Conservation (phyloP, 345 rosid species). For the Brassica nigra region DNA sequence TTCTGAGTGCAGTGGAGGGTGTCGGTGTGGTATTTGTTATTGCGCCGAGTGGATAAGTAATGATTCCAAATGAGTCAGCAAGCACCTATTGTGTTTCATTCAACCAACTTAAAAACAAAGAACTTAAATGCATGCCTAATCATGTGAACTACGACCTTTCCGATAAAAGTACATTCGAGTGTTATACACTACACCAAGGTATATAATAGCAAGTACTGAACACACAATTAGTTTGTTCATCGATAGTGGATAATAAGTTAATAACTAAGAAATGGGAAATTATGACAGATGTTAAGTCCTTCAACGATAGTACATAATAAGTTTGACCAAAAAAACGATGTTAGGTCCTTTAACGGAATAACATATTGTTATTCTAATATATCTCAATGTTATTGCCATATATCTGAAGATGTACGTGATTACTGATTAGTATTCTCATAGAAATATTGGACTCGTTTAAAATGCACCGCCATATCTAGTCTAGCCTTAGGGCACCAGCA, state of each 20-base stretch:
- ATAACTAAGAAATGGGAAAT: not conserved
- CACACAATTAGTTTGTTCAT: not conserved
- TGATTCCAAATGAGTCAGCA: slow-evolving; percentile 13
- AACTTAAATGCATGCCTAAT: slow-evolving; percentile 11
- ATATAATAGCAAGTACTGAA: not conserved
- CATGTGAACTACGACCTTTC: slow-evolving; percentile 2
- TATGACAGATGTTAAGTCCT: not conserved
- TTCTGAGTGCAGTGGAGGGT: not conserved
- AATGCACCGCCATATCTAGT: not conserved
- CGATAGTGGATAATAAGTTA: not conserved
- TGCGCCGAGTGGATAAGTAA: not conserved
- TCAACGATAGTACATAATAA: not conserved
- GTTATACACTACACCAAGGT: not conserved
- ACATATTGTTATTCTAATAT: not conserved
- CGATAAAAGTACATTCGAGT: not conserved
- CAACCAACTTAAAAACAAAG: slow-evolving; percentile 14
- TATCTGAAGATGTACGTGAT: not conserved
- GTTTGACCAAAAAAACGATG: not conserved
- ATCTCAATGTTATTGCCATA: not conserved
- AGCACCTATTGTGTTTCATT: slow-evolving; percentile 18
- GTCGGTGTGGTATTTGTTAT: not conserved
- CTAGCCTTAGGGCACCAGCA: not conserved
- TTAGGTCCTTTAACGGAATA: not conserved
- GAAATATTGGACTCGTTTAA: not conserved
- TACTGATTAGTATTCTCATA: not conserved